Conservation (phyloP, 225 moss, liverwort and hornwort genomes). For the Pleurozium schreberi region DNA sequence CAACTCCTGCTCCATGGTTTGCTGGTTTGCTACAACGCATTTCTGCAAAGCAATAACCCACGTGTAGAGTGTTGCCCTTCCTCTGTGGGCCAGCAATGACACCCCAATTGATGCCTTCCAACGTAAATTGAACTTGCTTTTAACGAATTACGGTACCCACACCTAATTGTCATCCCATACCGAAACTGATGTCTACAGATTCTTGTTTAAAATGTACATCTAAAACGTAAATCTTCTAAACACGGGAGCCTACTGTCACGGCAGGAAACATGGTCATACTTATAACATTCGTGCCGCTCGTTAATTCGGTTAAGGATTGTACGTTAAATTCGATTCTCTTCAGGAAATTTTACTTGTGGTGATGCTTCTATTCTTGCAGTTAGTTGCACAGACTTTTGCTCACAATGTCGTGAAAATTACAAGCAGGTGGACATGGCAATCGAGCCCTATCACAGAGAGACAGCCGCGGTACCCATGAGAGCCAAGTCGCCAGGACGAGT, state of each 20-base stretch:
- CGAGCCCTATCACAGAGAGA: conserved; percentile 10
- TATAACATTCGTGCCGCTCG: not conserved
- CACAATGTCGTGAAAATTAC: not conserved
- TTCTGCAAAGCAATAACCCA: not conserved
- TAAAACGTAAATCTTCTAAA: not conserved
- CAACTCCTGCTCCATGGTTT: not conserved
- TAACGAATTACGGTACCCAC: not conserved
- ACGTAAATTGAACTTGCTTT: not conserved
- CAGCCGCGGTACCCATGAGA: not conserved
- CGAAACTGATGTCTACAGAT: not conserved
- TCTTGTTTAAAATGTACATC: not conserved
- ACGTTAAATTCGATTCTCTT: not conserved
- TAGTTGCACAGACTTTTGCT: not conserved
- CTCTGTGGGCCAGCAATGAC: not conserved
- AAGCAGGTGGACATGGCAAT: conserved; percentile 15
- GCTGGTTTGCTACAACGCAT: not conserved
- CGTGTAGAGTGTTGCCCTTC: not conserved
- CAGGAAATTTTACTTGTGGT: not conserved
- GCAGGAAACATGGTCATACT: not conserved
- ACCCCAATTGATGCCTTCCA: not conserved
- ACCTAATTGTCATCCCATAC: not conserved
- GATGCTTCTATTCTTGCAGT: not conserved
- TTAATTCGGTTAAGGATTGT: not conserved
- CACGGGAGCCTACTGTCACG: not conserved
- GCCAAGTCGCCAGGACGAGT: conserved; percentile 21